A percentile compares a stretch with the other conserved stretches of the same genome.
phyloP scores from a whole-genome alignment of 495 filamentous ascomycete species.

The Immersiella caudata region DNA sequence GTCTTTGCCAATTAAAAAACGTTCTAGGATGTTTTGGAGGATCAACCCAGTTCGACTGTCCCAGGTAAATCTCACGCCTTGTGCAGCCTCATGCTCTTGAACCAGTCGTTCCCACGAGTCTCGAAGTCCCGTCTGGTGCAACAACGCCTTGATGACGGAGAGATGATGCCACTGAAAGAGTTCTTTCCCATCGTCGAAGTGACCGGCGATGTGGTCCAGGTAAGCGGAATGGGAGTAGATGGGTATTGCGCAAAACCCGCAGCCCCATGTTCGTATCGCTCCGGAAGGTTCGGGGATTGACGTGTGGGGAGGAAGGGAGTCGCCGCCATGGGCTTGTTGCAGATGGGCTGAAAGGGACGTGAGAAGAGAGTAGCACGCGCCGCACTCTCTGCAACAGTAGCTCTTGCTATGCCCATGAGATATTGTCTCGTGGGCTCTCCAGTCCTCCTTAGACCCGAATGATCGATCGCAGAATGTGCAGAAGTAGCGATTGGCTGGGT shows the following conservation, averaged over 20 bases:
- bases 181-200: conserved; percentile 31
- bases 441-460: conserved; percentile 28
- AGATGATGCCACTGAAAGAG: conserved; percentile 30
- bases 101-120: conserved; percentile 28
- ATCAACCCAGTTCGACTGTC: conserved; percentile 5
- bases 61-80: conserved; percentile 27
- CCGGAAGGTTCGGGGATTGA: background rate
- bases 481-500: conserved; percentile 16
- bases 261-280: conserved; percentile 30
- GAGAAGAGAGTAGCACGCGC: conserved; percentile 11
- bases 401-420: conserved; percentile 22
- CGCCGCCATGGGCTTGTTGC: conserved; percentile 17
- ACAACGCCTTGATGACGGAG: conserved; percentile 30
- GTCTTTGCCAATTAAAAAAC: background rate
- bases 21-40: conserved; percentile 4
- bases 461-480: conserved; percentile 33
- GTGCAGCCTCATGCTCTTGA: conserved; percentile 17
- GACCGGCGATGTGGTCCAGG: conserved; percentile 29
- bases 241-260: conserved; percentile 31
- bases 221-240: conserved; percentile 24
- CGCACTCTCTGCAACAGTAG: conserved; percentile 24
- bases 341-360: conserved; percentile 15
- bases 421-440: conserved; percentile 30
- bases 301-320: background rate
- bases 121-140: conserved; percentile 27